These are phyloP conservation scores for Fusarium annulatum DNA, from an alignment of 2,329 filamentous ascomycete genomes.

Conservation along the genomic window DNA sequence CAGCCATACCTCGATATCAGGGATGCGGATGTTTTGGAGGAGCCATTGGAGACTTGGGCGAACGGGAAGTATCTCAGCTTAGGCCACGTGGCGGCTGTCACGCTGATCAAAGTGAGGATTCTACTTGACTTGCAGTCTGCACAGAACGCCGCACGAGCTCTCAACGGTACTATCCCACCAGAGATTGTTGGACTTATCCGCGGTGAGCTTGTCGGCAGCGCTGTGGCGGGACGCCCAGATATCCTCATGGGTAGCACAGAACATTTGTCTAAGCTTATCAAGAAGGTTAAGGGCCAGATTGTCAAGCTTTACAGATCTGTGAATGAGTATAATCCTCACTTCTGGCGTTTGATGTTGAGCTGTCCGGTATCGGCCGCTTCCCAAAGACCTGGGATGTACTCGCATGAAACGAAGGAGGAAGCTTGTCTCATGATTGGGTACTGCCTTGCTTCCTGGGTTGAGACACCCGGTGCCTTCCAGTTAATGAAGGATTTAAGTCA, in stretches of 20 bases:
- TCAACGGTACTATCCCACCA: conserved; percentile 17
- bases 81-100: conserved; percentile 21
- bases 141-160: conserved; percentile 13
- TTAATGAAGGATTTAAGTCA: neutral
- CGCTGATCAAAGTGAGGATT: conserved; percentile 41
- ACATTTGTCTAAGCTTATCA: neutral
- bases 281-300: conserved; percentile 31
- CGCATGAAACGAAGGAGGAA: conserved; percentile 17
- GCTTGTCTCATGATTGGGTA: conserved; percentile 19
- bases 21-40: conserved; percentile 56
- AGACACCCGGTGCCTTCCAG: conserved; percentile 29
- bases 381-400: conserved; percentile 13
- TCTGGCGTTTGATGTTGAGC: conserved; percentile 32
- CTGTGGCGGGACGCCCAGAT: neutral
- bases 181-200: conserved; percentile 41
- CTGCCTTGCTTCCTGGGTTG: conserved; percentile 29
- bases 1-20: conserved; percentile 49
- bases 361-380: neutral
- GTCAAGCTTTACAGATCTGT: conserved; percentile 15
- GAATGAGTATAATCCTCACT: conserved; percentile 27
- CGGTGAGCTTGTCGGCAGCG: conserved; percentile 19
- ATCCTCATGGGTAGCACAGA: conserved; percentile 5
- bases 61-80: conserved; percentile 1
- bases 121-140: conserved; percentile 39
- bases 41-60: neutral